A percentile compares a stretch with the other conserved stretches of the same genome.
These are phyloP conservation scores for Erodium texanum DNA, from an alignment of 441 rosid species.

Conservation along the genomic window DNA sequence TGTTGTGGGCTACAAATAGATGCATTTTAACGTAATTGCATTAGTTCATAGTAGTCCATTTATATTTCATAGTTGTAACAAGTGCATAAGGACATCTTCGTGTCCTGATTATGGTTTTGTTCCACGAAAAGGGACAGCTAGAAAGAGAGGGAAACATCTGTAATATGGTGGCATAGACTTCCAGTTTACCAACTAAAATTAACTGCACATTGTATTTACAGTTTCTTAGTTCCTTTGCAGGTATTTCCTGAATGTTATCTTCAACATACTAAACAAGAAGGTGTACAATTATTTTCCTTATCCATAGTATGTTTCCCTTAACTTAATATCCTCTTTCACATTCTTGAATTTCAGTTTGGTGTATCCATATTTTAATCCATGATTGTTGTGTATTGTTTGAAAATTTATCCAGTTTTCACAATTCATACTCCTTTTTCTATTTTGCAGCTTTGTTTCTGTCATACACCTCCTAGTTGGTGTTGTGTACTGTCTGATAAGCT, in stretches of 20 bases:
- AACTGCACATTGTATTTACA: too few species aligned
- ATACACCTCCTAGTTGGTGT: not conserved
- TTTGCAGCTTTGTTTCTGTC: not conserved
- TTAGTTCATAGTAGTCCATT: not conserved
- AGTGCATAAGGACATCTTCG: not conserved
- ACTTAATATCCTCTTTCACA: not conserved
- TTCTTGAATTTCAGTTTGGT: too few species aligned
- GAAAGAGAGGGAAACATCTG: too few species aligned
- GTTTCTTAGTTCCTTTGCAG: not conserved
- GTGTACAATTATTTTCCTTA: not conserved
- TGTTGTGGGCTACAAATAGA: too few species aligned
- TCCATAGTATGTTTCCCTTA: not conserved
- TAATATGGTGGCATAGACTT: too few species aligned
- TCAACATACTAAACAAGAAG: not conserved
- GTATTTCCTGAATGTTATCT: not conserved
- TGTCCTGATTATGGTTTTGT: not conserved
- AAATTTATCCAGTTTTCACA: not conserved
- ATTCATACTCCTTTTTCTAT: not conserved
- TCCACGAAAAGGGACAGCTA: too few species aligned
- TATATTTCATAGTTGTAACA: too few species aligned
- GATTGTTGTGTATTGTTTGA: not conserved
- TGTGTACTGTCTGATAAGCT: not conserved
- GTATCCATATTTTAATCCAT: not conserved
- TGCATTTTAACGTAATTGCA: not conserved
- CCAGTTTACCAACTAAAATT: too few species aligned